Conservation (phyloP, 768 basidiomycete genomes). For the Rhizopogon salebrosus region DNA sequence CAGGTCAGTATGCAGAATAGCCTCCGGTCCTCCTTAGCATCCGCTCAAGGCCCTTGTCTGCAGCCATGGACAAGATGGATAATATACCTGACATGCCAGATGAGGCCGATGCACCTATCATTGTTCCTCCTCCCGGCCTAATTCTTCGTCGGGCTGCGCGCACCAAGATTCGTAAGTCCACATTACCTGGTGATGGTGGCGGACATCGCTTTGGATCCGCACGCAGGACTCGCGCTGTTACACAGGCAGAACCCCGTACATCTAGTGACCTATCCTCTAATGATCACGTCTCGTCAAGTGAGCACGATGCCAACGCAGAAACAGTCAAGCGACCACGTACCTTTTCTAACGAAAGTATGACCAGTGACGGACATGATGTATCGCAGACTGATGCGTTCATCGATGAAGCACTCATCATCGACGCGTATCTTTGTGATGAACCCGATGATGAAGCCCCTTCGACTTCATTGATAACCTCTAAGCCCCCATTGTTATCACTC, state of each 20-base stretch:
- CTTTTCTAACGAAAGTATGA: conserved; percentile 31
- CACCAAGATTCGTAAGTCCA: conserved; percentile 91
- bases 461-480: conserved; percentile 13
- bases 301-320: conserved; percentile 49
- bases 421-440: conserved; percentile 66
- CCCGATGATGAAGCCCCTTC: conserved; percentile 35
- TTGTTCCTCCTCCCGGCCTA: conserved; percentile 76
- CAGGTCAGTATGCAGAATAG: conserved; percentile 52
- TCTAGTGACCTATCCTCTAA: conserved; percentile 67
- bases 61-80: conserved; percentile 67
- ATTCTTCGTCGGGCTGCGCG: conserved; percentile 89
- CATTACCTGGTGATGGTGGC: conserved; percentile 67
- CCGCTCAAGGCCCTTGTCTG: conserved; percentile 17
- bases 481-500: conserved; percentile 19
- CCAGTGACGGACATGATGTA: conserved; percentile 36
- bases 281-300: conserved; percentile 36
- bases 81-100: conserved; percentile 64
- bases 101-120: conserved; percentile 87
- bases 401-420: conserved; percentile 80
- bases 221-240: conserved; percentile 23
- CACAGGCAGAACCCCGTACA: conserved; percentile 41
- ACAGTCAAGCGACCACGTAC: conserved; percentile 30
- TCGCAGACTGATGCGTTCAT: conserved; percentile 68
- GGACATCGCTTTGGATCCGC: conserved; percentile 74
- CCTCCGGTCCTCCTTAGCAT: conserved; percentile 5